A percentile compares a stretch with the other conserved stretches of the same genome.
phyloP scores from a whole-genome alignment of 2,329 filamentous ascomycete genomes.

The Didymosphaeria variabile region DNA sequence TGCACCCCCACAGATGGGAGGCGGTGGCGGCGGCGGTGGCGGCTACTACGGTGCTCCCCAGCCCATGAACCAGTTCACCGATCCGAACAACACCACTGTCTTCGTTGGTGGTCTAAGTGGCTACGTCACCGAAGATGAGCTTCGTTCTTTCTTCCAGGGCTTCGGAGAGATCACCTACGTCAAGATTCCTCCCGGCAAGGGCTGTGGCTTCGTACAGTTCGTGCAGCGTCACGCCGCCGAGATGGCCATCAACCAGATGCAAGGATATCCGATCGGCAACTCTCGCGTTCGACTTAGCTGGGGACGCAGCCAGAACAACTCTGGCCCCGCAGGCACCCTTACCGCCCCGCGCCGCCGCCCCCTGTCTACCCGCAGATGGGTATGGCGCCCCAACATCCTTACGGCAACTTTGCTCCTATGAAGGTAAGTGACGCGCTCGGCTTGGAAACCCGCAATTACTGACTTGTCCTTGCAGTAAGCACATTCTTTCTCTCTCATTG shows the following conservation, averaged over 20 bases:
- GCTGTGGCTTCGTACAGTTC: constrained; percentile 98
- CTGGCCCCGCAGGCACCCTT: constrained; percentile 91
- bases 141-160: constrained; percentile 99
- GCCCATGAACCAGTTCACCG: constrained; percentile 99
- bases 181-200: constrained; percentile 99
- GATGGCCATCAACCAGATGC: constrained; percentile 99
- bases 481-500: constrained; percentile 48
- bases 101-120: constrained; percentile 97
- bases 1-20: constrained; percentile 69
- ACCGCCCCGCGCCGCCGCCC: constrained; percentile 88
- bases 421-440: constrained; percentile 59
- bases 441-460: constrained; percentile 15
- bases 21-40: constrained; percentile 7
- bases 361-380: constrained; percentile 77
- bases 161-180: constrained; percentile 99
- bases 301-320: constrained; percentile 99
- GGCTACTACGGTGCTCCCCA: constrained; percentile 71
- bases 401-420: constrained; percentile 72
- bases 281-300: constrained; percentile 96
- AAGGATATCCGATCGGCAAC: constrained; percentile 98
- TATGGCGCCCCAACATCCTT: constrained; percentile 70
- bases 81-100: constrained; percentile 99
- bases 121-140: constrained; percentile 98
- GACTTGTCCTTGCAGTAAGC: constrained; percentile 45
- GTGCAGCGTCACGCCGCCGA: constrained; percentile 98